Base-by-base conservation (phyloP, 371 early-diverging fungal species). In the Nosema muscidifuracis region DNA sequence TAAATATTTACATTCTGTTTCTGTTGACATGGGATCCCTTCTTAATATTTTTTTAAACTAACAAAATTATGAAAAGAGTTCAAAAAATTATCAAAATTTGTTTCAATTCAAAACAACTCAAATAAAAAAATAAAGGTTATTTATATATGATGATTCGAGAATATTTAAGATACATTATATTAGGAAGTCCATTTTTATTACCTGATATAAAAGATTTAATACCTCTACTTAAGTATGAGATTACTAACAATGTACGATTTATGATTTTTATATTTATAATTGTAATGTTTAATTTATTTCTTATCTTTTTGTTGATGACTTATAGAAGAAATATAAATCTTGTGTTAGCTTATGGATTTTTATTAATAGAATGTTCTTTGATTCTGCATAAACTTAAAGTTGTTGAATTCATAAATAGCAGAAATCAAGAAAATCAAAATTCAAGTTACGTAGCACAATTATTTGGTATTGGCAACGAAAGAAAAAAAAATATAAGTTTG, bases 1-100 rank as follows among this genome's bases (percentile, higher is more conserved):
- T 63, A 97, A 87, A 80, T 94, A 94, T 80, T 96, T 92, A 43
- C 80, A 80, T 20, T 78, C 82, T 15, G 69, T 20, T 50, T 56
- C 53, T 9, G 28, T 26, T 10, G 74, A 24, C 78, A 74, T 77
- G 16, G 43, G 38, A 38, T 38, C 36, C 66, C 38, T 15, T 30
- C 10, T 58, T 66, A 30, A 53, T 71, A 60, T 44, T 34, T 69
- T 61, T 33, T 26, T n/a, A n/a, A n/a, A n/a, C n/a, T n/a, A n/a
- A n/a, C n/a, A 40, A 40, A 40, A 40, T 40, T 40, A 9, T 40
- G 15, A 40, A 40, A 24, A 42, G 16, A 36, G 6, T 40, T 62
- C 22, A 62, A 20, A 62, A 43, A 62, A 16, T 20, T 3, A 30
- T 28, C 4, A n/a, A 13, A 30, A 16, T 40, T 62, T 4, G 7